Conservation (phyloP, 78 protist genomes). For the Dictyostelium brefeldianum region DNA sequence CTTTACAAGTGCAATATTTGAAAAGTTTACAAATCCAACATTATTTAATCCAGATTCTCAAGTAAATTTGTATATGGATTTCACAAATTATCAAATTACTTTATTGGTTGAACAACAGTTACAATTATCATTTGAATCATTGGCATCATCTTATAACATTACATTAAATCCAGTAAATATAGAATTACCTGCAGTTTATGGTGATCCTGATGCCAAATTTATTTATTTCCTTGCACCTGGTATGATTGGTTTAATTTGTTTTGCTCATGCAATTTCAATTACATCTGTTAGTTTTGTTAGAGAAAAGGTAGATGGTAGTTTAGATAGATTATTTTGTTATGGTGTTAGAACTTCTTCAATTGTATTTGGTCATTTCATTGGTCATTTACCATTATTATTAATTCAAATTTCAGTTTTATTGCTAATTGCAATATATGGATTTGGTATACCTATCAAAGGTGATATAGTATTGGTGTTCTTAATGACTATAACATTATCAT, state of each 20-base stretch:
- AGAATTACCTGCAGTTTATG: slow-evolving; percentile 60
- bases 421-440: slow-evolving; percentile 38
- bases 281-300: slow-evolving; percentile 43
- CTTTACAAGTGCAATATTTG: not conserved
- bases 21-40: not conserved
- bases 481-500: slow-evolving; percentile 12
- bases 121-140: not conserved
- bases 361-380: slow-evolving; percentile 41
- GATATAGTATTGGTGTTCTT: slow-evolving; percentile 39
- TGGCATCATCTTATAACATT: not conserved
- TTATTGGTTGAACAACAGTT: slow-evolving; percentile 19
- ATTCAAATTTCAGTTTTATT: slow-evolving; percentile 46
- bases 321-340: slow-evolving; percentile 53
- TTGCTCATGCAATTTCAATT: slow-evolving; percentile 45
- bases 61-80: slow-evolving; percentile 33
- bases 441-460: slow-evolving; percentile 45
- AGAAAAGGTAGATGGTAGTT: slow-evolving; percentile 68
- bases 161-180: slow-evolving; percentile 20
- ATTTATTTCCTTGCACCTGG: slow-evolving; percentile 83
- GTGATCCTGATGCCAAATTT: slow-evolving; percentile 24
- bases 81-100: slow-evolving; percentile 51
- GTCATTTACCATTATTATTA: slow-evolving; percentile 20
- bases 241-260: slow-evolving; percentile 27
- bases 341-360: slow-evolving; percentile 33
- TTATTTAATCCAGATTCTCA: not conserved